Percentiles rank a stretch among this genome's conserved stretches.
phyloP scores from a whole-genome alignment of 208 protist genomes.

The Leishmania martiniquensis region DNA sequence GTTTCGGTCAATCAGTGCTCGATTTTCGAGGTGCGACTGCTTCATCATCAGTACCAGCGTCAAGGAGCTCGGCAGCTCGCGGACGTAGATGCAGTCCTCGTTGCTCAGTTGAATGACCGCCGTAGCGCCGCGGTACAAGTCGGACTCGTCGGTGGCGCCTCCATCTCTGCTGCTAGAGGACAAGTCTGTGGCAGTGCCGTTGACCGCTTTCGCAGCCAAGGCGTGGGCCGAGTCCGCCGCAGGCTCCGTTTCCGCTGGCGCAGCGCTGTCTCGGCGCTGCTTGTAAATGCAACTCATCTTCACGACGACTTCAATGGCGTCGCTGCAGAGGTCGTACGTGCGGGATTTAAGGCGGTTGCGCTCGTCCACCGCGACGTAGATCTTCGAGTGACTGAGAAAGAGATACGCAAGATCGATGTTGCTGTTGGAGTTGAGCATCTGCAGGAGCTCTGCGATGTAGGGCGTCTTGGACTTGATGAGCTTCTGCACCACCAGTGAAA shows the following conservation, averaged over 20 bases:
- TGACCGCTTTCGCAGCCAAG: not conserved
- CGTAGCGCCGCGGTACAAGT: constrained; percentile 31
- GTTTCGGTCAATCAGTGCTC: constrained; percentile 83
- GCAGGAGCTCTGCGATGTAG: constrained; percentile 84
- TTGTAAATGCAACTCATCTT: constrained; percentile 79
- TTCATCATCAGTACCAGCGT: constrained; percentile 89
- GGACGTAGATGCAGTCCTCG: constrained; percentile 86
- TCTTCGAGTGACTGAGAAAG: constrained; percentile 88
- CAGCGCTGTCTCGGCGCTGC: not conserved
- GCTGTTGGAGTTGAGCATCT: constrained; percentile 91
- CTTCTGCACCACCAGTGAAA: constrained; percentile 87
- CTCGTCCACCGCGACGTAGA: constrained; percentile 85
- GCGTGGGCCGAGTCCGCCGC: not conserved
- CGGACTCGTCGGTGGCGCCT: constrained; percentile 4
- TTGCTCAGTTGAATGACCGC: constrained; percentile 40
- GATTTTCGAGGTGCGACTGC: constrained; percentile 67
- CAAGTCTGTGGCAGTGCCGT: not conserved
- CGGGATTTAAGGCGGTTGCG: constrained; percentile 76
- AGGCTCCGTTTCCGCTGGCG: not conserved
- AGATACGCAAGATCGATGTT: constrained; percentile 86
- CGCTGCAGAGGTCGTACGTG: constrained; percentile 89
- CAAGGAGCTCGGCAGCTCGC: constrained; percentile 82
- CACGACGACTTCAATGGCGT: constrained; percentile 85
- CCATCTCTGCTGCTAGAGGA: not conserved
- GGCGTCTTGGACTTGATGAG: constrained; percentile 79